Conservation (phyloP, 495 filamentous ascomycete species). For the Aspergillus egyptiacus region DNA sequence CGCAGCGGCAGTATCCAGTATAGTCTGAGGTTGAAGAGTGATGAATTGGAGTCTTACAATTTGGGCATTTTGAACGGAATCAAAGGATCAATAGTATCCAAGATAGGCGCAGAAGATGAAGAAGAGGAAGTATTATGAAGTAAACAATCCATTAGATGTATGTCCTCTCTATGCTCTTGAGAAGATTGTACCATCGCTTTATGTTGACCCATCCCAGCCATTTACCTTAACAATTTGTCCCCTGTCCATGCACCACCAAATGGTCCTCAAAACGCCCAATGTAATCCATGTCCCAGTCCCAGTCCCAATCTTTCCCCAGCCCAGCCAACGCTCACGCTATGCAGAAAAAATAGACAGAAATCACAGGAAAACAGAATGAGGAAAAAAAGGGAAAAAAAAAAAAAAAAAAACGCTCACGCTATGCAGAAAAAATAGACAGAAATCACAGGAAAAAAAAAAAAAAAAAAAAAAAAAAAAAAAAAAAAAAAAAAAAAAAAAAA, state of each 20-base stretch:
- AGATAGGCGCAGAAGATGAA: no score
- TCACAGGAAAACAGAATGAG: neutral
- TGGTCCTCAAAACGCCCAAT: conserved; percentile 4
- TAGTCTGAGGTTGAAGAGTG: no score
- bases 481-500: conserved; percentile 3
- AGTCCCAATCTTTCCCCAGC: conserved; percentile 2
- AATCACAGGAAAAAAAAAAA: conserved; percentile 2
- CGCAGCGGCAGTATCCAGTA: no score
- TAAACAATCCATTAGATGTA: no score
- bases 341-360: conserved; percentile 8
- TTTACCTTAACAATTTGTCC: no score
- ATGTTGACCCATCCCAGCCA: neutral
- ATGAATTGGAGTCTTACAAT: no score
- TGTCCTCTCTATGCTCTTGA: no score
- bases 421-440: conserved; percentile 6
- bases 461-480: conserved; percentile 9
- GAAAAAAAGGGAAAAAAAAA: conserved; percentile 9
- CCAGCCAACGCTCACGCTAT: neutral
- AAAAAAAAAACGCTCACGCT: conserved; percentile 6
- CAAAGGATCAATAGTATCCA: no score
- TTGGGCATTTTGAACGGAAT: no score
- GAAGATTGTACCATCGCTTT: neutral
- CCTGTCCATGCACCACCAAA: neutral
- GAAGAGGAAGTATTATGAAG: no score
- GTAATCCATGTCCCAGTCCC: neutral